A percentile compares a stretch with the other conserved stretches of the same genome.
phyloP scores from a whole-genome alignment of 768 basidiomycete species.

The Suillus spraguei region DNA sequence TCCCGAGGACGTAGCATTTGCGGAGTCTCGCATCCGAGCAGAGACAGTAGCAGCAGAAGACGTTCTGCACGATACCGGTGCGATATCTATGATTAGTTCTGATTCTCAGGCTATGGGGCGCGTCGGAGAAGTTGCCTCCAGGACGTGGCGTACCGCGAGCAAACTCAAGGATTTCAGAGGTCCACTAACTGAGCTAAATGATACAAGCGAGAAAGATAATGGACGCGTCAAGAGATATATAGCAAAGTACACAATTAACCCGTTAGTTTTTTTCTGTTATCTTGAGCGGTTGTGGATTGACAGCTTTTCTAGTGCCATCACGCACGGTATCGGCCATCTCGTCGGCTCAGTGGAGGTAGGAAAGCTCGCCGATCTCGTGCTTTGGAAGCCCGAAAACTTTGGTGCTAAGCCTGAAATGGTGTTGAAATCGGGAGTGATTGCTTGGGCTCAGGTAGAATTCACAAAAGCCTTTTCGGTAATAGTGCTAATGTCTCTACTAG shows the following conservation, averaged over 20 bases:
- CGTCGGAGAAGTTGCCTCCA: conserved; percentile 88
- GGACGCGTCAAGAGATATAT: conserved; percentile 92
- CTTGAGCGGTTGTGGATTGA: neutral
- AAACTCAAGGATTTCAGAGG: conserved; percentile 88
- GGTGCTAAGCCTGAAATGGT: conserved; percentile 94
- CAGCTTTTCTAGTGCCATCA: conserved; percentile 69
- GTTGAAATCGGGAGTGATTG: conserved; percentile 93
- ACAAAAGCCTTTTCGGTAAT: neutral
- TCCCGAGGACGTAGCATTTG: conserved; percentile 92
- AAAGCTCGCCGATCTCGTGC: conserved; percentile 88
- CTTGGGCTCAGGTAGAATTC: conserved; percentile 74
- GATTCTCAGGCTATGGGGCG: conserved; percentile 99
- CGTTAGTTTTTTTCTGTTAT: conserved; percentile 55
- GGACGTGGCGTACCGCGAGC: conserved; percentile 97
- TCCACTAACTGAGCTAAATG: conserved; percentile 65
- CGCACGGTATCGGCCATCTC: conserved; percentile 87
- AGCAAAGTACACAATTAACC: conserved; percentile 96
- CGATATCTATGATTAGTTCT: conserved; percentile 95
- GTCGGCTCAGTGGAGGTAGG: conserved; percentile 85
- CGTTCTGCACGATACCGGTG: conserved; percentile 88
- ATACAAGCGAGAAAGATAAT: conserved; percentile 57
- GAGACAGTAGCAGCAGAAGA: conserved; percentile 99
- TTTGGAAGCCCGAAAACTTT: conserved; percentile 96
- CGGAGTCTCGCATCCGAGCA: conserved; percentile 94
- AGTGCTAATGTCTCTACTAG: conserved; percentile 37